These are phyloP conservation scores for Mimosa bimucronata DNA, from an alignment of 306 rosid species.

Conservation along the genomic window DNA sequence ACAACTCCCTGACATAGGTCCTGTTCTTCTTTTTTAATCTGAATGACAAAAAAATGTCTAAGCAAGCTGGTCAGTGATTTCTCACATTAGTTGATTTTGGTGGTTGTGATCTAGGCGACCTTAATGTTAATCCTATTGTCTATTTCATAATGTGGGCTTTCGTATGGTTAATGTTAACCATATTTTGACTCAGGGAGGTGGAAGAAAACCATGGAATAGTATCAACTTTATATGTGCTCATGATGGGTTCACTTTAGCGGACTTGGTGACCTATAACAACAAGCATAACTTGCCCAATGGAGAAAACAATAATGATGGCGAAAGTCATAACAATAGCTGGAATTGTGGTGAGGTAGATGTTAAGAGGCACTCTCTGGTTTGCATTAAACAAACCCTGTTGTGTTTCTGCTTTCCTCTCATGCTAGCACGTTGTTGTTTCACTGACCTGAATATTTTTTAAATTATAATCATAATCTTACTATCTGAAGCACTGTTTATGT, in stretches of 20 bases:
- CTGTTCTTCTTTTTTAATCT: constrained; percentile 9
- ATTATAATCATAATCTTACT: constrained; percentile 5
- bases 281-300: constrained; percentile 90
- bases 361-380: constrained; percentile 30
- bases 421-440: constrained; percentile 11
- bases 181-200: constrained; percentile 69
- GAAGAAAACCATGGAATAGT: constrained; percentile 94
- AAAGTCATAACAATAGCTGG: constrained; percentile 97
- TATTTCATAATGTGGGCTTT: constrained; percentile 31
- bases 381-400: constrained; percentile 15
- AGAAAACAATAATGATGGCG: constrained; percentile 96
- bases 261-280: constrained; percentile 84
- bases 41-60: constrained; percentile 17
- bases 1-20: constrained; percentile 3
- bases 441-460: constrained; percentile 9
- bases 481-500: constrained; percentile 6
- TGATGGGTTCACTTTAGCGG: constrained; percentile 94
- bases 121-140: not conserved
- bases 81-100: constrained; percentile 14
- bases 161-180: constrained; percentile 28
- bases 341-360: constrained; percentile 89
- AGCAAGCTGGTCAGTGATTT: constrained; percentile 19
- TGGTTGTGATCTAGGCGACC: constrained; percentile 9
- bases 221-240: constrained; percentile 91
- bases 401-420: constrained; percentile 26